These are phyloP conservation scores for Zygosaccharomyces kombuchaensis DNA, from an alignment of 805 yeast species.

Conservation along the genomic window DNA sequence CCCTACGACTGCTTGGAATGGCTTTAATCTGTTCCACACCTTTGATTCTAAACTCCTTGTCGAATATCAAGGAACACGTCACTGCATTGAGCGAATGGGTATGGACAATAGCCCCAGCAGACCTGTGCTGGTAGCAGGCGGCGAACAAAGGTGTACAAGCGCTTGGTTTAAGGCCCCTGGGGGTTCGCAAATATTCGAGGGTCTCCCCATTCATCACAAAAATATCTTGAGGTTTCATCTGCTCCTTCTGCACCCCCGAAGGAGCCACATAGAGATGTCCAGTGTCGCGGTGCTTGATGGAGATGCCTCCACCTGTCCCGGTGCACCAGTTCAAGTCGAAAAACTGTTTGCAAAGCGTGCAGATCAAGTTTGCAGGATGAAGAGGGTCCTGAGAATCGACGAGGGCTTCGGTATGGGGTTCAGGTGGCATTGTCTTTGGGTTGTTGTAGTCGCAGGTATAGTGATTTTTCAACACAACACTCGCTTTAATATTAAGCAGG, in stretches of 20 bases:
- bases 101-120: constrained; percentile 90
- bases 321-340: constrained; percentile 87
- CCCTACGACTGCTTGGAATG: constrained; percentile 60
- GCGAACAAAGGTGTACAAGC: constrained; percentile 89
- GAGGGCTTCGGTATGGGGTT: not conserved
- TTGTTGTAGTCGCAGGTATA: not conserved
- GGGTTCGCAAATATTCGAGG: constrained; percentile 53
- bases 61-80: constrained; percentile 66
- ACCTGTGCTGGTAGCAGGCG: constrained; percentile 60
- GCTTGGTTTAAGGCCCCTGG: constrained; percentile 71
- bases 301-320: constrained; percentile 95
- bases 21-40: constrained; percentile 93
- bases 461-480: not conserved
- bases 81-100: constrained; percentile 92
- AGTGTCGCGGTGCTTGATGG: constrained; percentile 47
- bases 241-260: constrained; percentile 93
- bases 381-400: constrained; percentile 43
- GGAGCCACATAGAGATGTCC: constrained; percentile 75
- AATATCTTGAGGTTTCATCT: constrained; percentile 76
- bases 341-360: constrained; percentile 72
- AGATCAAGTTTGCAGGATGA: constrained; percentile 82
- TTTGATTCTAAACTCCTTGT: constrained; percentile 66
- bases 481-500: not conserved
- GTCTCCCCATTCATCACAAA: constrained; percentile 60
- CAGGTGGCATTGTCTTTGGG: not conserved